Evolutionary conservation across 305 asterid species (phyloP), one percentile per base, ranked within the genome.

Genomic region (Solanum hybrid): DNA sequence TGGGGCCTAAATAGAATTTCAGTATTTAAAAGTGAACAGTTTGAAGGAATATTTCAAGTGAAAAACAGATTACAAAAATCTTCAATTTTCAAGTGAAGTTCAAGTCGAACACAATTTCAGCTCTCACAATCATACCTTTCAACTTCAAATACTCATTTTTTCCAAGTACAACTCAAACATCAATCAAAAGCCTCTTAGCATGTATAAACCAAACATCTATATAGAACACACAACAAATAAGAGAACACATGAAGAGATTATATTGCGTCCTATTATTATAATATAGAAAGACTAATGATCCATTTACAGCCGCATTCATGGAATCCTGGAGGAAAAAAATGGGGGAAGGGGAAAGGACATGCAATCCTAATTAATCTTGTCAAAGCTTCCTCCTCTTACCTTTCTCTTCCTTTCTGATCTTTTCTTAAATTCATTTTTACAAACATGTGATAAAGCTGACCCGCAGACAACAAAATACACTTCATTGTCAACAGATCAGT

Each of bases 401-500:
- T 29, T 45, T 82, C 86, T 81, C 11, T 82, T 81, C 86, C 69
- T 26, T 40, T 14, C 71, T 24, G n/a, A 0, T 38, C 64, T 82
- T 82, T 27, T 17, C 34, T 42, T 27, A 26, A 26, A 17, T 81
- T 42, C 86, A 42, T 81, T 26, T 81, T 81, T 81, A 40, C 71
- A 8, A 40, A 45, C 87, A 82, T 69, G 22, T 82, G 85, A 79
- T 38, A 73, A n/a, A 88, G 36, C n/a, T 77, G 75, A 45, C 51
- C 29, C 19, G 12, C 10, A 19, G 22, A 26, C 72, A 69, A 66
- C 79, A n/a, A 86, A 11, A 26, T 24, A 22, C 80, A 85, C 27
- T 51, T 82, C 87, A 45, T 84, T 31, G 36, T 45, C 26, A 40
- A 75, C 42, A 45, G 34, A 60, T 92, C 90, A 92, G 73, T 91